phyloP scores from a whole-genome alignment of 2,329 filamentous ascomycete genomes.

The Dothideomycetes sp. region DNA sequence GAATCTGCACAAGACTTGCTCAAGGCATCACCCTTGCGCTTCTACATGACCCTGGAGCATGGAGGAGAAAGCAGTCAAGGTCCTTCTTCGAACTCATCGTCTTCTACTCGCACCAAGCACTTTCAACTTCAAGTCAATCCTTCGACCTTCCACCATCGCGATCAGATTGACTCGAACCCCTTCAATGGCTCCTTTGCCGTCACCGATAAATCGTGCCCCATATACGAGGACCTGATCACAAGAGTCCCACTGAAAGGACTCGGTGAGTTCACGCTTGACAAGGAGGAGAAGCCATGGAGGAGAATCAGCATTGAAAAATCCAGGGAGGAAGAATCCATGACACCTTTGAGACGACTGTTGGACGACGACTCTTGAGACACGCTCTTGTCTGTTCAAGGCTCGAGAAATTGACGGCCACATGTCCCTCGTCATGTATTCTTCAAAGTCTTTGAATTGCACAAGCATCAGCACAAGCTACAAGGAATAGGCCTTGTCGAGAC shows the following conservation, averaged over 20 bases:
- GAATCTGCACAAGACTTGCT: conserved; percentile 34
- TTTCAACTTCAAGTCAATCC: conserved; percentile 10
- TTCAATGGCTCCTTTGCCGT: conserved; percentile 26
- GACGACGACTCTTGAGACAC: conserved; percentile 21
- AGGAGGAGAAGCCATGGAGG: conserved; percentile 29
- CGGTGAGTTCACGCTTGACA: conserved; percentile 31
- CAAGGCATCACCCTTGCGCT: conserved; percentile 37
- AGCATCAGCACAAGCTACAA: too few species aligned
- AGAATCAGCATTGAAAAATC: conserved; percentile 21
- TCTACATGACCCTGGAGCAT: conserved; percentile 32
- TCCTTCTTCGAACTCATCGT: conserved; percentile 14
- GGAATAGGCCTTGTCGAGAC: too few species aligned
- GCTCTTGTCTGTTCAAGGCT: too few species aligned
- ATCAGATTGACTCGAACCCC: conserved; percentile 28
- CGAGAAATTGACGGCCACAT: too few species aligned
- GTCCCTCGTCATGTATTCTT: too few species aligned
- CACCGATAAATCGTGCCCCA: conserved; percentile 20
- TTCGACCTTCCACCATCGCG: conserved; percentile 10
- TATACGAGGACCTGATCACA: conserved; percentile 30
- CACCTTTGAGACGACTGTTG: conserved; percentile 25
- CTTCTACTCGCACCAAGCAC: not conserved
- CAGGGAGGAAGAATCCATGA: conserved; percentile 22
- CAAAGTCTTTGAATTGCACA: too few species aligned
- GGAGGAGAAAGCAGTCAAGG: conserved; percentile 2
- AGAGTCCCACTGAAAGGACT: conserved; percentile 33